phyloP scores from a whole-genome alignment of 805 yeast species.

The Candida jianshihensis region DNA sequence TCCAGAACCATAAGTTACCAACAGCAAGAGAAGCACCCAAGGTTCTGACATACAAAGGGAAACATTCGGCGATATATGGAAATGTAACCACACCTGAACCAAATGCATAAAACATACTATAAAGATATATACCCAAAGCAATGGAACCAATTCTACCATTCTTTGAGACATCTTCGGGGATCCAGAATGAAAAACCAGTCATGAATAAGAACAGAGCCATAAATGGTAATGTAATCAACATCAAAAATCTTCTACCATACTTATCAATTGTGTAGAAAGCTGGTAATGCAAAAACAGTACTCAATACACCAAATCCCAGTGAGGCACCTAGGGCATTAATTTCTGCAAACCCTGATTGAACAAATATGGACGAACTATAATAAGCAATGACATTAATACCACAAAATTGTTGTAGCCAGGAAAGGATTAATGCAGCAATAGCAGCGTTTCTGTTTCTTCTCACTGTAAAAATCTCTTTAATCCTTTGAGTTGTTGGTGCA shows the following conservation, averaged over 20 bases:
- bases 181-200: slow-evolving; percentile 70
- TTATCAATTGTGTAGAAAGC: slow-evolving; percentile 75
- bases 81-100: slow-evolving; percentile 91
- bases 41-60: slow-evolving; percentile 73
- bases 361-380: slow-evolving; percentile 72
- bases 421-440: slow-evolving; percentile 58
- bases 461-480: slow-evolving; percentile 55
- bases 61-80: slow-evolving; percentile 80
- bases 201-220: slow-evolving; percentile 54
- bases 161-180: slow-evolving; percentile 33
- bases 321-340: slow-evolving; percentile 68
- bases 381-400: slow-evolving; percentile 87
- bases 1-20: slow-evolving; percentile 69
- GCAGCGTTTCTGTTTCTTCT: slow-evolving; percentile 83
- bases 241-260: slow-evolving; percentile 62
- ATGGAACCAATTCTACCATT: slow-evolving; percentile 61
- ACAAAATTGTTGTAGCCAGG: slow-evolving; percentile 89
- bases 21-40: slow-evolving; percentile 77
- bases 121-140: slow-evolving; percentile 67
- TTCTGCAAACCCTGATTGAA: slow-evolving; percentile 56
- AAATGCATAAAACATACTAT: slow-evolving; percentile 66
- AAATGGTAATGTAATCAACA: slow-evolving; percentile 54
- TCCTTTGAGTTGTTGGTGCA: slow-evolving; percentile 38
- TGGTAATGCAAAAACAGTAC: slow-evolving; percentile 75
- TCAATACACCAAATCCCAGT: slow-evolving; percentile 80